These are phyloP conservation scores for Citrullus amarus DNA, from an alignment of 306 rosid species.

Conservation along the genomic window DNA sequence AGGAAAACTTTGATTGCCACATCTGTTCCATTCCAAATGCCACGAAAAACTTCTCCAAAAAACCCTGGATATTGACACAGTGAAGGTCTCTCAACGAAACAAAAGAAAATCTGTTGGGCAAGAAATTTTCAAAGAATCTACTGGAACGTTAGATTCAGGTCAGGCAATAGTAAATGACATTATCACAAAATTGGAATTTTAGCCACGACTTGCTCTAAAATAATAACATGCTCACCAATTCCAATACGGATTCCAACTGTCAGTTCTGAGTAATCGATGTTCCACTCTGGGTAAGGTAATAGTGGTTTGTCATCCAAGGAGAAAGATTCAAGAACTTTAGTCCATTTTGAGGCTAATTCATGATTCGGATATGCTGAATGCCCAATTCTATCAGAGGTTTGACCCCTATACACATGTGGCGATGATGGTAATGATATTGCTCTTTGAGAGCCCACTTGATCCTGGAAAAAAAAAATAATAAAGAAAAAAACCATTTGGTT, in stretches of 20 bases:
- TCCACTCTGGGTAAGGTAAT: slow-evolving; percentile 82
- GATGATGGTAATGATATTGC: slow-evolving; percentile 91
- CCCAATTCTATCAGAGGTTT: slow-evolving; percentile 47
- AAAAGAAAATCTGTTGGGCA: neutral
- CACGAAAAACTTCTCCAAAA: slow-evolving; percentile 97
- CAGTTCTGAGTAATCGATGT: slow-evolving; percentile 80
- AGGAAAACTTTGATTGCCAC: slow-evolving; percentile 95
- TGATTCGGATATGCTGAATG: slow-evolving; percentile 38
- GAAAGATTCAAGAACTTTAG: slow-evolving; percentile 67
- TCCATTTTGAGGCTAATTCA: slow-evolving; percentile 71
- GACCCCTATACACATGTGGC: slow-evolving; percentile 71
- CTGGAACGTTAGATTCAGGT: neutral
- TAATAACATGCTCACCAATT: slow-evolving; percentile 47
- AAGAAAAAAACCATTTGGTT: slow-evolving; percentile 13
- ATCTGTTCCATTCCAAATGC: slow-evolving; percentile 94
- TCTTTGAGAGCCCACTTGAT: slow-evolving; percentile 53
- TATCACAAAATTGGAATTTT: neutral
- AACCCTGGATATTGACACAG: slow-evolving; percentile 47
- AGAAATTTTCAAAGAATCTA: neutral
- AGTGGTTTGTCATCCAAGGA: slow-evolving; percentile 61
- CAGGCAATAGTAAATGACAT: neutral
- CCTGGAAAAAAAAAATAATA: slow-evolving; percentile 21
- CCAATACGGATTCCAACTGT: slow-evolving; percentile 95
- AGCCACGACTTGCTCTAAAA: neutral
- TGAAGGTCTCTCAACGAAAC: neutral